A percentile compares a stretch with the other conserved stretches of the same genome.
Conservation (phyloP, 1,284 basidiomycete species). For the Cutaneotrichosporon mucoides region DNA sequence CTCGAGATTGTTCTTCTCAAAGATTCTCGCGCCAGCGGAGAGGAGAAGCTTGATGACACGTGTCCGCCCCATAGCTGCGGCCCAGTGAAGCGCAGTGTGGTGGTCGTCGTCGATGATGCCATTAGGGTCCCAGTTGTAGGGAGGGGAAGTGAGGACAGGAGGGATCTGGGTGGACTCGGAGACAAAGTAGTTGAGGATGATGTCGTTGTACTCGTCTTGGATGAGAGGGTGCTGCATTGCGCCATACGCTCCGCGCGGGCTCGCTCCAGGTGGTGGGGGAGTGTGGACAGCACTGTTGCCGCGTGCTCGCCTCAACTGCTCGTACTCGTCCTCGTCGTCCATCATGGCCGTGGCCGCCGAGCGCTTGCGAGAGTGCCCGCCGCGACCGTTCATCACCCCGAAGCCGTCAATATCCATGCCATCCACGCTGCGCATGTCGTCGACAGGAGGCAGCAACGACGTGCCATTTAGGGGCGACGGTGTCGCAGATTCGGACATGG, state of each 20-base stretch:
- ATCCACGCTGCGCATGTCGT: slow-evolving; percentile 9
- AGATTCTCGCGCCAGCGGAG: slow-evolving; percentile 92
- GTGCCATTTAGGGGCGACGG: slow-evolving; percentile 19
- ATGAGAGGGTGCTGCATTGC: slow-evolving; percentile 32
- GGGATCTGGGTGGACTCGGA: slow-evolving; percentile 95
- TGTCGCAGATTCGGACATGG: slow-evolving; percentile 24
- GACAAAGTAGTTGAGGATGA: slow-evolving; percentile 98
- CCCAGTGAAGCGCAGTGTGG: slow-evolving; percentile 97
- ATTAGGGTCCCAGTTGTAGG: slow-evolving; percentile 90
- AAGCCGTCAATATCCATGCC: slow-evolving; percentile 17
- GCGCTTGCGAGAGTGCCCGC: slow-evolving; percentile 26
- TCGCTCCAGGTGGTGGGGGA: slow-evolving; percentile 27
- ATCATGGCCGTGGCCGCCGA: slow-evolving; percentile 42
- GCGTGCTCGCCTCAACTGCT: slow-evolving; percentile 34
- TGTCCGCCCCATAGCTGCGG: slow-evolving; percentile 97
- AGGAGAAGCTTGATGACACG: slow-evolving; percentile 93
- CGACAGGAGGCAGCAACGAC: slow-evolving; percentile 5
- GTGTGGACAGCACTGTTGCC: slow-evolving; percentile 43
- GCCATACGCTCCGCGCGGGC: slow-evolving; percentile 13
- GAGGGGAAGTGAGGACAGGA: slow-evolving; percentile 79
- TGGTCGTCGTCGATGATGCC: slow-evolving; percentile 98
- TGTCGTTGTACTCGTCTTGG: slow-evolving; percentile 72
- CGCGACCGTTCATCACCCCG: slow-evolving; percentile 9
- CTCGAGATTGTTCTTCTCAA: slow-evolving; percentile 93
- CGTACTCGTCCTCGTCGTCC: slow-evolving; percentile 37